Conservation (phyloP, 2,329 filamentous ascomycete genomes). For the Aspergillus novoparasiticus region DNA sequence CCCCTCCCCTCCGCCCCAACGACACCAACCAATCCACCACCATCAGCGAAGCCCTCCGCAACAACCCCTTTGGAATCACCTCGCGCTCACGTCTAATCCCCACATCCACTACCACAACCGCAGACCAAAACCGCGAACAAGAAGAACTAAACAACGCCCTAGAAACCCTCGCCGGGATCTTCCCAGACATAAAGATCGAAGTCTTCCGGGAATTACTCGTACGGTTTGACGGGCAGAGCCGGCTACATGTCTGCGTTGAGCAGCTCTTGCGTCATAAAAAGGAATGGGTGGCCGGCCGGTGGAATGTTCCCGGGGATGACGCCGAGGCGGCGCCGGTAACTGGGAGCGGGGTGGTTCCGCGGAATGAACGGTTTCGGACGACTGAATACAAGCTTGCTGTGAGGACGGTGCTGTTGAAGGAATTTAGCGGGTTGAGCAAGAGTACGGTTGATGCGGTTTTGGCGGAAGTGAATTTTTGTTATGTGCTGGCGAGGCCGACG, state of each 20-base stretch:
- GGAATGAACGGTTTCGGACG: conserved; percentile 48
- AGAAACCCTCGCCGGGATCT: conserved; percentile 43
- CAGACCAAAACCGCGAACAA: conserved; percentile 39
- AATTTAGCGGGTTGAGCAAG: conserved; percentile 47
- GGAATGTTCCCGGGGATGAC: conserved; percentile 39
- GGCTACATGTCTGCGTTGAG: conserved; percentile 50
- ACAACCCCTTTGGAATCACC: conserved; percentile 45
- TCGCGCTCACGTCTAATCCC: conserved; percentile 30
- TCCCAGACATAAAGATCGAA: conserved; percentile 50
- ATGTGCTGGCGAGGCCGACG: conserved; percentile 45
- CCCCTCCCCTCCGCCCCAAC: conserved; percentile 30
- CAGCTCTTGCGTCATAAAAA: conserved; percentile 50
- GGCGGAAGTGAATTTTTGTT: conserved; percentile 52
- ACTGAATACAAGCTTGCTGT: conserved; percentile 47
- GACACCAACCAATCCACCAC: conserved; percentile 36
- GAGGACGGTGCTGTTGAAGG: conserved; percentile 40
- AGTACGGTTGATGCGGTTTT: conserved; percentile 51
- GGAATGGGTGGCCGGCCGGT: conserved; percentile 51
- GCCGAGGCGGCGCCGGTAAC: neutral
- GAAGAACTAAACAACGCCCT: conserved; percentile 47
- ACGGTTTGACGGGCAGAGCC: conserved; percentile 50
- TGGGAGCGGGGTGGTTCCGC: conserved; percentile 29
- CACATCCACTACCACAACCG: conserved; percentile 18
- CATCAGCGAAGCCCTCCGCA: conserved; percentile 47
- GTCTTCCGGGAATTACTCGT: conserved; percentile 51